A percentile compares a stretch with the other conserved stretches of the same genome.
Conservation (phyloP, 805 yeast genomes). For the Metschnikowia gelsemii region DNA sequence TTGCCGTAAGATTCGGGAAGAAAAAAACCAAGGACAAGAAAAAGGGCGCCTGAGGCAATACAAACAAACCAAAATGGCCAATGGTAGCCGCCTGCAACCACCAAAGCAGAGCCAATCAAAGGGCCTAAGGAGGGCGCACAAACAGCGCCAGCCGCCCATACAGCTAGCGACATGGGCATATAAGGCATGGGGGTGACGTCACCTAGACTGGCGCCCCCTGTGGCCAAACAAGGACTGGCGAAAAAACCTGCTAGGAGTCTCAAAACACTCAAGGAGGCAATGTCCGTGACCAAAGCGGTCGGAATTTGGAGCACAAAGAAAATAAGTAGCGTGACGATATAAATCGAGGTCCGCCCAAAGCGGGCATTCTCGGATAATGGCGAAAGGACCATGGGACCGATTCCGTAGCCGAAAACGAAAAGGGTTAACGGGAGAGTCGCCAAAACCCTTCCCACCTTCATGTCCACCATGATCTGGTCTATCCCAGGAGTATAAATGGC, state of each 20-base stretch:
- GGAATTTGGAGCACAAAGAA: slow-evolving; percentile 57
- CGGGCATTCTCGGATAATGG: slow-evolving; percentile 57
- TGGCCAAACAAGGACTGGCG: slow-evolving; percentile 55
- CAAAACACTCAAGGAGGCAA: slow-evolving; percentile 50
- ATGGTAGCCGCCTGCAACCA: slow-evolving; percentile 17
- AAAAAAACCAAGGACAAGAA: slow-evolving; percentile 9
- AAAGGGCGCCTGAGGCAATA: slow-evolving; percentile 11
- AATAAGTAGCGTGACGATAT: slow-evolving; percentile 45
- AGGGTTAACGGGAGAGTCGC: slow-evolving; percentile 53
- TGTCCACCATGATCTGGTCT: slow-evolving; percentile 43
- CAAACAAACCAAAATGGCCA: slow-evolving; percentile 19
- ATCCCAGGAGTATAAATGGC: slow-evolving; percentile 56
- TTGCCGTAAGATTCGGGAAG: slow-evolving; percentile 18
- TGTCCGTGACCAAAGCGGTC: slow-evolving; percentile 49
- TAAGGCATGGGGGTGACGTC: slow-evolving; percentile 46
- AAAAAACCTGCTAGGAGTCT: slow-evolving; percentile 55
- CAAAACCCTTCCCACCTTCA: slow-evolving; percentile 41
- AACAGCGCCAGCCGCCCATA: slow-evolving; percentile 55
- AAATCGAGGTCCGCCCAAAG: slow-evolving; percentile 54
- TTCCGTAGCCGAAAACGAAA: slow-evolving; percentile 60
- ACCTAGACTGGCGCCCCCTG: slow-evolving; percentile 58
- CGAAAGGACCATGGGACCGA: slow-evolving; percentile 58
- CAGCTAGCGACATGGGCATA: slow-evolving; percentile 47
- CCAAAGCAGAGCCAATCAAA: slow-evolving; percentile 52
- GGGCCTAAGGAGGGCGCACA: slow-evolving; percentile 60